Evolutionary conservation across 2,329 filamentous ascomycete species (phyloP).

Genomic region (Talaromyces marneffei): DNA sequence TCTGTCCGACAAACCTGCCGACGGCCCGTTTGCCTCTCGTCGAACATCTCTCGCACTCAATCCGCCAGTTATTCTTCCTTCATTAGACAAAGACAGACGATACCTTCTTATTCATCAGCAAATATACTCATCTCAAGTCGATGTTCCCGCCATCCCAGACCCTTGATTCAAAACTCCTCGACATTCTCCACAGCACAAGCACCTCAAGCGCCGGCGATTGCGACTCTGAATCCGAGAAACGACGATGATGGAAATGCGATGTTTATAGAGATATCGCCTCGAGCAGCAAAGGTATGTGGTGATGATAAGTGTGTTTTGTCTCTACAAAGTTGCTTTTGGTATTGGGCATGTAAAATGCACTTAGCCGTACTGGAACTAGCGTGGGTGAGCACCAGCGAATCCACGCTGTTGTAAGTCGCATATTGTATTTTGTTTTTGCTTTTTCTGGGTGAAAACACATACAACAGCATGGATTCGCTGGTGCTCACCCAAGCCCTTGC

Average conservation of each 20-base stretch:
- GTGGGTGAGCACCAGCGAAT: not conserved
- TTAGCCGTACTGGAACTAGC: not conserved
- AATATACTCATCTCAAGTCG: not conserved
- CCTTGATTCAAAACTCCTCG: constrained; percentile 18
- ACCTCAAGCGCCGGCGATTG: constrained; percentile 38
- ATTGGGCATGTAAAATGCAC: not conserved
- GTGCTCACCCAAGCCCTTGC: not conserved
- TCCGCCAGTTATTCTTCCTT: constrained; percentile 15
- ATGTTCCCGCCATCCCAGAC: constrained; percentile 5
- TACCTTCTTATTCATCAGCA: not conserved
- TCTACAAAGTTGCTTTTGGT: not conserved
- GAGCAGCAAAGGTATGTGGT: constrained; percentile 65
- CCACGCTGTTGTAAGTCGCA: not conserved
- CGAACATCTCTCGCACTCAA: constrained; percentile 15
- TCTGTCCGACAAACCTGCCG: not conserved
- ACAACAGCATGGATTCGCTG: not conserved
- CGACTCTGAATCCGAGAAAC: constrained; percentile 60
- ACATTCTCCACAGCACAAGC: constrained; percentile 32
- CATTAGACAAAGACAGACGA: not conserved
- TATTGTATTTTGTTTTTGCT: constrained; percentile 21
- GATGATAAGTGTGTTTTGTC: not conserved
- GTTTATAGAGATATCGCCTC: constrained; percentile 73
- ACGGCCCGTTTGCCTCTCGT: not conserved
- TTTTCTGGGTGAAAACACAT: constrained; percentile 20
- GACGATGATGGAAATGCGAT: constrained; percentile 84